Conservation (phyloP, 257 asterid genomes). For the Solanum appendiculatum region DNA sequence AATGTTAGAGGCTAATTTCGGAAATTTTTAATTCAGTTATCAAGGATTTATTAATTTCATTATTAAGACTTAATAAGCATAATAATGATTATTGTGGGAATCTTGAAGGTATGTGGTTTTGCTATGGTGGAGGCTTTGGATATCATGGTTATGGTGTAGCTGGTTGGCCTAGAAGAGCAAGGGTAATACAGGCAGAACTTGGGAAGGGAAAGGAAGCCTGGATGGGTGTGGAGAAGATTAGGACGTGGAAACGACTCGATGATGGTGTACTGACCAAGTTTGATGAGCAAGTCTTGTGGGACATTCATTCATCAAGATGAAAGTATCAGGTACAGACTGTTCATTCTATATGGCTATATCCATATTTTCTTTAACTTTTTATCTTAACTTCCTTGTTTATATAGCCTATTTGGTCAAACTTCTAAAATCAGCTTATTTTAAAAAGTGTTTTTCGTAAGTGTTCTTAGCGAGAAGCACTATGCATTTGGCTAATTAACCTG, state of each 20-base stretch:
- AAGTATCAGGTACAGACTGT: background rate
- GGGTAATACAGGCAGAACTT: slow-evolving; percentile 68
- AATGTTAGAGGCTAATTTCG: no score
- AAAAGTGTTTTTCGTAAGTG: rapidly evolving
- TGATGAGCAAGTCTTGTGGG: slow-evolving; percentile 78
- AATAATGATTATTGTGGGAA: slow-evolving; percentile 82
- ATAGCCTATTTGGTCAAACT: background rate
- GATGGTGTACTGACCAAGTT: slow-evolving; percentile 53
- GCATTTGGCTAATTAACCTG: background rate
- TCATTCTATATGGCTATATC: background rate
- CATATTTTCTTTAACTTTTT: no score
- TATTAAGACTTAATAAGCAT: no score
- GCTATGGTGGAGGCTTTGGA: slow-evolving; percentile 94
- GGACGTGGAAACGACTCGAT: slow-evolving; percentile 81
- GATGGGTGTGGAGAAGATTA: slow-evolving; percentile 56
- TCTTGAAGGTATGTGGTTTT: slow-evolving; percentile 68
- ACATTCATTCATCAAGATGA: slow-evolving; percentile 17
- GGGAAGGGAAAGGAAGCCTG: slow-evolving; percentile 44
- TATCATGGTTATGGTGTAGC: slow-evolving; percentile 87
- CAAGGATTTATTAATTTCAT: no score
- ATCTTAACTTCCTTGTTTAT: background rate
- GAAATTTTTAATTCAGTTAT: no score
- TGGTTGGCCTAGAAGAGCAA: slow-evolving; percentile 67
- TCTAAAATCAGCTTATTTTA: background rate
- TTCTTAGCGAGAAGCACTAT: background rate